These are phyloP conservation scores for Acanthamoeba quina DNA, from an alignment of 208 protist genomes.

Conservation along the genomic window DNA sequence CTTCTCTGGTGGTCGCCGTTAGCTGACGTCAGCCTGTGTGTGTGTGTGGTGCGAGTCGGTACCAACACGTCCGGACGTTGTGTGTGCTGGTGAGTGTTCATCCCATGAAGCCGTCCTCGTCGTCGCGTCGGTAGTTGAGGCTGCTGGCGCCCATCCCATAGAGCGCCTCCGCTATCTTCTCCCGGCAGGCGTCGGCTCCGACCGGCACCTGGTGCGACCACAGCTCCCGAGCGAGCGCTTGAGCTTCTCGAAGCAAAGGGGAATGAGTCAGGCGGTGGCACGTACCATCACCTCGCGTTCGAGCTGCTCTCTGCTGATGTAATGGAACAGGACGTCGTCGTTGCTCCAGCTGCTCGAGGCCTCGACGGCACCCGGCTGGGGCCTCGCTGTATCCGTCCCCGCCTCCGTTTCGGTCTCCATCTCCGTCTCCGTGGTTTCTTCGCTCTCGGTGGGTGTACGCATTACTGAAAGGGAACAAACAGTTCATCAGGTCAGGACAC, in stretches of 20 bases:
- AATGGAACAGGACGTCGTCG: conserved; percentile 48
- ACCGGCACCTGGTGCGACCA: conserved; percentile 7
- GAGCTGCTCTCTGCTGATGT: conserved; percentile 45
- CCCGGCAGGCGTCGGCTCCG: background rate
- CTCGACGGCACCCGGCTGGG: background rate
- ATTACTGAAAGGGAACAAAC: background rate
- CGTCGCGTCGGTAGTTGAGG: conserved; percentile 49
- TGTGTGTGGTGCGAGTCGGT: too few species aligned
- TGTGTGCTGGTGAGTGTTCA: background rate
- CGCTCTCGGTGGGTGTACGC: background rate
- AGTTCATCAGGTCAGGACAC: background rate
- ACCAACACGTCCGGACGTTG: background rate
- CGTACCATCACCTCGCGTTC: background rate
- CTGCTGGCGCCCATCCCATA: conserved; percentile 61
- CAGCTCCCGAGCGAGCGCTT: background rate
- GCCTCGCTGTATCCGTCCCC: background rate
- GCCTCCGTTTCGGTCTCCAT: background rate
- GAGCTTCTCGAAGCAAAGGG: background rate
- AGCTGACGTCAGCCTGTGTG: too few species aligned
- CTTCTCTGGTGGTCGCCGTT: too few species aligned
- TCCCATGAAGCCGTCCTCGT: conserved; percentile 61
- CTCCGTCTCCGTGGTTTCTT: background rate
- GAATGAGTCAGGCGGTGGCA: too few species aligned
- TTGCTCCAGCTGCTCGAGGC: background rate
- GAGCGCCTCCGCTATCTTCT: conserved; percentile 31